phyloP scores from a whole-genome alignment of 2,329 filamentous ascomycete genomes.

The Penicillium hordei region DNA sequence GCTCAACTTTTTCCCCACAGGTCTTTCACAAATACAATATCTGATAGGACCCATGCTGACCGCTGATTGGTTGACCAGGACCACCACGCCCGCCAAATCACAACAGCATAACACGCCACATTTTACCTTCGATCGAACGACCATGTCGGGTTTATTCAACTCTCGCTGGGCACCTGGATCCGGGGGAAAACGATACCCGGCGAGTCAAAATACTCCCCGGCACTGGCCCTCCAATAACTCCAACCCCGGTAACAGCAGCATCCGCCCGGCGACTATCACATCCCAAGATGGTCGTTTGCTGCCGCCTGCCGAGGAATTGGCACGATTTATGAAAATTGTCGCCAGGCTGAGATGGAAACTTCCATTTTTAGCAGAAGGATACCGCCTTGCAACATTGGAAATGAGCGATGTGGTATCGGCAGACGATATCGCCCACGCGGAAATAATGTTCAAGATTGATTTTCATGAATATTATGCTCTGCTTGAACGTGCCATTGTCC shows the following conservation, averaged over 20 bases:
- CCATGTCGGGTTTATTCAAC: conserved; percentile 18
- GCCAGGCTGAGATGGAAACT: conserved; percentile 64
- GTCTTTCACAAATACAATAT: not conserved
- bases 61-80: not conserved
- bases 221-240: conserved; percentile 4
- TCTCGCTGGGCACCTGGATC: conserved; percentile 28
- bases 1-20: not conserved
- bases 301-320: conserved; percentile 48
- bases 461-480: conserved; percentile 76
- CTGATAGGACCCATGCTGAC: not conserved
- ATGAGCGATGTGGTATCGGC: conserved; percentile 22
- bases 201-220: not conserved
- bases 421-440: conserved; percentile 43
- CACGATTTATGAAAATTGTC: conserved; percentile 61
- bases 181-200: not conserved
- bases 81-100: not conserved
- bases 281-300: conserved; percentile 9
- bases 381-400: conserved; percentile 50
- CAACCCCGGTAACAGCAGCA: conserved; percentile 5
- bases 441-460: conserved; percentile 74
- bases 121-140: conserved; percentile 1
- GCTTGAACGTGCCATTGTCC: conserved; percentile 68
- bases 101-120: not conserved
- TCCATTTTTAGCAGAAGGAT: conserved; percentile 59
- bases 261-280: conserved; percentile 1